Base-by-base conservation (phyloP, 176 grass and related monocot species). In the Tillandsia fasciculata region DNA sequence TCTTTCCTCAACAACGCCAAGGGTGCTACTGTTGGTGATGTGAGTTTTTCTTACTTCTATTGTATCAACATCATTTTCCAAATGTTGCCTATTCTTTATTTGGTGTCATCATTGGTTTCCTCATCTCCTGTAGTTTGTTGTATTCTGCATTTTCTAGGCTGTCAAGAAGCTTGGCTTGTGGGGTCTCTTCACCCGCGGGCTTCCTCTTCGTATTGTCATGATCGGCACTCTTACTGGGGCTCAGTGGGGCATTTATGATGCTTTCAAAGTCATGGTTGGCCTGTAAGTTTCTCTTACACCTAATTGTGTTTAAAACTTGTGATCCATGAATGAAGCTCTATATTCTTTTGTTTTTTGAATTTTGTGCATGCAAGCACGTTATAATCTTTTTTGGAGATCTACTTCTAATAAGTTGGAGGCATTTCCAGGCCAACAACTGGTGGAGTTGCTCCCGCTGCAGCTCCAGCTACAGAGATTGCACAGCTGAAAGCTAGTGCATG, bases 191-290 rank as follows among this genome's bases (percentile, higher is more conserved):
- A 99, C 94, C 2, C 88, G 94, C 52, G 94, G 94, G 15, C 89
- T 99, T 64, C 94, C 94, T 63, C 87, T 99, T 74, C 89, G 94
- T 28, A 93, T 99, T 12, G 89, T 99, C 70, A 99, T 99, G 94
- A 86, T 99, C 23, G 94, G 94, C 57, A 90, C 94, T 11, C 84
- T 99, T 50, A 99, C 94, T 1, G 89, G 89, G 14, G 94, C 87
- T 68, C 94, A 99, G 80, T 99, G 94, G 94, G 89, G 84, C 72
- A 99, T 93, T 54, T 99, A 99, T 56, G 94, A 99, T 70, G 77
- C 84, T 65, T 90, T 90, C 67, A 99, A 99, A 85, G 87, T 99
- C 77, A 86, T 93, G 89, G 84, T 90, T 74, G 94, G 94, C 69
- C 84, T 99, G 94, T 99, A 77, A 92, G 94, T 86, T 74, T 75